Evolutionary conservation across 1,284 basidiomycete genomes (phyloP), one percentile per base, ranked within the genome.

Genomic region (Gastroboletus turbinatus): DNA sequence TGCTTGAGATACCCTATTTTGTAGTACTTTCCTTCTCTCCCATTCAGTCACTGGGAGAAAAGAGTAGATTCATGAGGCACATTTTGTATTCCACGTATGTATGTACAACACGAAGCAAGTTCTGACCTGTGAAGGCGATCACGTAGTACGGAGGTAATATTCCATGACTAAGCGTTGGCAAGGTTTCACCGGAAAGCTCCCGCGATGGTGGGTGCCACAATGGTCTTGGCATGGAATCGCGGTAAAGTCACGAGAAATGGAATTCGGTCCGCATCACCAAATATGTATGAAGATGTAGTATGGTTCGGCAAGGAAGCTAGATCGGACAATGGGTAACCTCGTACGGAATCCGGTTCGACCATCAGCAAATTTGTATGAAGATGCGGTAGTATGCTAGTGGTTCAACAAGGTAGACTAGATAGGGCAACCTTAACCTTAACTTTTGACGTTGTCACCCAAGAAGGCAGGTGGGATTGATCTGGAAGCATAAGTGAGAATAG

Each of bases 371-470:
- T 33, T 19, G 39, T 32, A 57, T 25, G 38, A 49, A 27, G 25
- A 17, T 19, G 17, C 8, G n/a, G n/a, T n/a, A 36, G 2, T 1
- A 10, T 23, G 32, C 32, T 14, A 32, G 32, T 32, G 11, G n/a
- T n/a, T 36, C 32, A 46, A 39, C 25, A 38, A 33, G 27, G n/a
- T 40, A 21, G 23, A 62, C 47, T 33, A 8, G 29, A 27, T 14
- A 39, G 13, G 38, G 19, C 42, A 35, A 44, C 2, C 29, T 50
- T 53, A 50, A 53, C 43, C 45, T 57, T 52, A 42, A 51, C 44
- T 44, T 66, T 68, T 56, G 56, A 57, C 52, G 38, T 49, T 56
- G 36, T 58, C 10, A 29, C 50, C 38, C 21, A 46, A 27, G 32
- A 56, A 53, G 53, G 54, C 40, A 48, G 25, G 40, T 19, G 33